A percentile compares a stretch with the other conserved stretches of the same genome.
These are phyloP conservation scores for Sherardia arvensis DNA, from an alignment of 257 asterid species.

Conservation along the genomic window DNA sequence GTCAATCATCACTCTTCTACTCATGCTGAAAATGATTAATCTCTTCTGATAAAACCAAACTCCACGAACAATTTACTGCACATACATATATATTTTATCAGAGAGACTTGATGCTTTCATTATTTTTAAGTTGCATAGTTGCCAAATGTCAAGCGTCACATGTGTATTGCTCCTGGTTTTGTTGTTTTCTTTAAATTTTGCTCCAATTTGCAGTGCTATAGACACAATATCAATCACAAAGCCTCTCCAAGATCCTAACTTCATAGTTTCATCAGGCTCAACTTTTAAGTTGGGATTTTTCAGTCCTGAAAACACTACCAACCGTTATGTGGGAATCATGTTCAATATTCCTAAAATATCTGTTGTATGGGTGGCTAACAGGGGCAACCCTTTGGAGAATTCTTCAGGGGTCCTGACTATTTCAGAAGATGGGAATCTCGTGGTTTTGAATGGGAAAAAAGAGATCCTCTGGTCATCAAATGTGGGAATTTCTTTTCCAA, in stretches of 20 bases:
- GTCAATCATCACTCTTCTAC: neutral
- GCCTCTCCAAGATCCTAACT: slow-evolving; percentile 14
- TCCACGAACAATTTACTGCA: neutral
- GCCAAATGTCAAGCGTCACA: neutral
- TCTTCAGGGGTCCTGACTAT: slow-evolving; percentile 22
- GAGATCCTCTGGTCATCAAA: slow-evolving; percentile 32
- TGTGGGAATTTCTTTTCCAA: slow-evolving; percentile 13
- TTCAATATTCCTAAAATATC: slow-evolving; percentile 6
- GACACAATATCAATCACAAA: slow-evolving; percentile 5
- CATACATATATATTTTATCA: neutral
- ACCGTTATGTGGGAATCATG: slow-evolving; percentile 22
- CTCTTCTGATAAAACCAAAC: neutral
- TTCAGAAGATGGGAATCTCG: slow-evolving; percentile 29
- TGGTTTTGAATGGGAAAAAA: slow-evolving; percentile 19
- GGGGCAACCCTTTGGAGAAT: slow-evolving; percentile 30
- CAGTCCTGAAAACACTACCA: slow-evolving; percentile 11
- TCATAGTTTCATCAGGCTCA: slow-evolving; percentile 11
- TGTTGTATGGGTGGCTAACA: slow-evolving; percentile 51
- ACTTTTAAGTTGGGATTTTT: slow-evolving; percentile 20
- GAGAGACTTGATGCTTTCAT: neutral
- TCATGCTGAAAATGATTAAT: neutral
- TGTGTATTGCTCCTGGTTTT: neutral
- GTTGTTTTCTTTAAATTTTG: neutral
- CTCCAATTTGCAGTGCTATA: neutral
- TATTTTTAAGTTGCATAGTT: neutral